Base-by-base conservation (phyloP, 1,139 yeast genomes). In the Hanseniaspora gamundiae region DNA sequence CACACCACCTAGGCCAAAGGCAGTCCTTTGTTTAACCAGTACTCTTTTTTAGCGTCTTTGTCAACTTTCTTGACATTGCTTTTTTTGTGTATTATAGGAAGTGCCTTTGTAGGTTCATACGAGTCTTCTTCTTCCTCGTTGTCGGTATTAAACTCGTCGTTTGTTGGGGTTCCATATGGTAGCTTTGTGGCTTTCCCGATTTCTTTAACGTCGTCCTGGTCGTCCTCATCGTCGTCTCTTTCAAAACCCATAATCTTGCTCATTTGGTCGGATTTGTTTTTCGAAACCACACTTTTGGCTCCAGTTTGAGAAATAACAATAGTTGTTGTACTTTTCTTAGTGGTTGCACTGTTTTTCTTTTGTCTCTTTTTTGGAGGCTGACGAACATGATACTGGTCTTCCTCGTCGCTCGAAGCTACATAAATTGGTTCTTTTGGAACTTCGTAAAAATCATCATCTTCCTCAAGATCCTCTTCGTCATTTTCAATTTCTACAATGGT, bases 21-120 rank as follows among this genome's bases (percentile, higher is more conserved):
- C 39, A 57, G 60, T 7, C 66, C 69, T 52, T 71, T 71, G 41
- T 66, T 65, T 7, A 63, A 47, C 76, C 75, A 70, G 49, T 63
- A 70, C 28, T 69, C 71, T 33, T 74, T 54, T 43, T 57, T 65
- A 2, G 59, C 56, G n/a, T 58, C 57, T 41, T 63, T 66, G 42
- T 63, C 66, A 0, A 64, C 51, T 44, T 47, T 35, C 13, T 17
- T 17, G 22, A n/a, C n/a, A n/a, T 39, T 51, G 42, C 40, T 42
- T 5, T 42, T 38, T 33, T 46, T 42, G 9, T 26, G 42, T 40
- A 3, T 43, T 48, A 46, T 24, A 41, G 44, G 29, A 42, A 4
- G 14, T 33, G 44, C 13, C 44, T 49, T 35, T 42, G 47, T 29
- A 31, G 21, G 26, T 1, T 52, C 53, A 24, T 36, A 36, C 2